Percentiles rank a stretch among this genome's conserved stretches.
Evolutionary conservation across 2,329 filamentous ascomycete species (phyloP).

Genomic region (Fusarium pilosicola): DNA sequence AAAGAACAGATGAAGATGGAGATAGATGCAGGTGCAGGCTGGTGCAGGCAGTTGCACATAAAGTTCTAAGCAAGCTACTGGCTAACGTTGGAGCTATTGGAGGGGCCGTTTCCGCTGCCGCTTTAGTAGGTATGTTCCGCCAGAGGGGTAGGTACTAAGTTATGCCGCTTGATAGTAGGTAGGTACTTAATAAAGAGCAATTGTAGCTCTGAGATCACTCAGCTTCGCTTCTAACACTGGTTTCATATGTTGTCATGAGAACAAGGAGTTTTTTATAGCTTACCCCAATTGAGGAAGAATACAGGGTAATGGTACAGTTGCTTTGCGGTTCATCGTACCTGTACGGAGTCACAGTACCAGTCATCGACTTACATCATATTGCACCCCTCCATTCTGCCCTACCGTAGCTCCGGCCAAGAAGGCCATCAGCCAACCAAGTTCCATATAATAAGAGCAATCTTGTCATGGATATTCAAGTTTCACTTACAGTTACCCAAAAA

Average conservation of each 20-base stretch:
- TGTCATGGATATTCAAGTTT: neutral
- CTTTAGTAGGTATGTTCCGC: neutral
- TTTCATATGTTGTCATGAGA: neutral
- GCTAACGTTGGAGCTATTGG: slow-evolving; percentile 20
- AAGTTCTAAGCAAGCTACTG: slow-evolving; percentile 19
- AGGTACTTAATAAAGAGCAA: neutral
- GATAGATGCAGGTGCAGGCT: slow-evolving; percentile 23
- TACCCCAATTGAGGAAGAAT: neutral
- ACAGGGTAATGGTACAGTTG: neutral
- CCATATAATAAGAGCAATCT: neutral
- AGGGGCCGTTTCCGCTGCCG: slow-evolving; percentile 13
- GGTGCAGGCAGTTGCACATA: slow-evolving; percentile 10
- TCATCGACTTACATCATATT: slow-evolving; percentile 21
- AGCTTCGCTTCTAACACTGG: neutral
- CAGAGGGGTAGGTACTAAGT: slow-evolving; percentile 14
- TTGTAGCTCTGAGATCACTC: neutral
- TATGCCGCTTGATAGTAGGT: neutral
- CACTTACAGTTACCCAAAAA: neutral
- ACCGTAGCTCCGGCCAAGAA: slow-evolving; percentile 4
- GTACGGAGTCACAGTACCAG: neutral
- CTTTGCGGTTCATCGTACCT: slow-evolving; percentile 5
- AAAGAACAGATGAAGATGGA: slow-evolving; percentile 26
- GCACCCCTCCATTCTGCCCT: slow-evolving; percentile 23
- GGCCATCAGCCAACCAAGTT: neutral
- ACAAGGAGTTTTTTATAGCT: neutral